A percentile compares a stretch with the other conserved stretches of the same genome.
Conservation (phyloP, 495 filamentous ascomycete species). For the Amphirosellinia nigrospora region DNA sequence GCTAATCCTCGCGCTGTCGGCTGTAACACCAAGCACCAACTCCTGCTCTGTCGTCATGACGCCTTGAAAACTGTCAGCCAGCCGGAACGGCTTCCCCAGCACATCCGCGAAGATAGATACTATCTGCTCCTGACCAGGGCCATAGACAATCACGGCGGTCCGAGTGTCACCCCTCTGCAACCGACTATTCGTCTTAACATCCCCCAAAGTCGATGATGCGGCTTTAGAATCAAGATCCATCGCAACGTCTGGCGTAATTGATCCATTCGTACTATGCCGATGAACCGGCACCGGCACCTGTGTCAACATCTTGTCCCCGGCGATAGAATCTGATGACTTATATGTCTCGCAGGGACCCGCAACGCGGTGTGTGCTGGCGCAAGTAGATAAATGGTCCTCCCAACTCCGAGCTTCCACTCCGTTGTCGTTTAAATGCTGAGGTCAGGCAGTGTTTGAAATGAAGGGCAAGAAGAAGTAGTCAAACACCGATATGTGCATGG, state of each 20-base stretch:
- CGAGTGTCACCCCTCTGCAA: constrained; percentile 55
- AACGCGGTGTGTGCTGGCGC: constrained; percentile 16
- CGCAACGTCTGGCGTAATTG: constrained; percentile 31
- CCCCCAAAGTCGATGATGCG: constrained; percentile 34
- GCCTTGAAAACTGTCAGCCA: constrained; percentile 58
- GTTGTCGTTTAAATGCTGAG: background rate
- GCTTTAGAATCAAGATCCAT: constrained; percentile 38
- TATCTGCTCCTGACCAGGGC: constrained; percentile 65
- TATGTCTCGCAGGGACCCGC: constrained; percentile 14
- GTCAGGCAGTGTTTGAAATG: constrained; percentile 1
- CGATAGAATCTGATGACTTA: constrained; percentile 15
- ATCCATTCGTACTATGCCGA: constrained; percentile 40
- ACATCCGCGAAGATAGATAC: constrained; percentile 72
- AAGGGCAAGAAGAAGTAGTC: constrained; percentile 13
- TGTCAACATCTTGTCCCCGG: constrained; percentile 40
- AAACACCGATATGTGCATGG: constrained; percentile 19
- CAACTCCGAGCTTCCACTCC: constrained; percentile 3
- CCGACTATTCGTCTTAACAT: constrained; percentile 41
- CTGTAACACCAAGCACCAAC: constrained; percentile 63
- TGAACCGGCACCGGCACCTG: constrained; percentile 42
- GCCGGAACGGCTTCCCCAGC: constrained; percentile 67
- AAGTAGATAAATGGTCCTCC: constrained; percentile 18
- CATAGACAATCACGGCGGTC: constrained; percentile 66
- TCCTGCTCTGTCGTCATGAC: constrained; percentile 56
- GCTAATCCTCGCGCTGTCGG: constrained; percentile 57